These are phyloP conservation scores for Tricholoma matsutake DNA, from an alignment of 768 basidiomycete species.

Conservation along the genomic window DNA sequence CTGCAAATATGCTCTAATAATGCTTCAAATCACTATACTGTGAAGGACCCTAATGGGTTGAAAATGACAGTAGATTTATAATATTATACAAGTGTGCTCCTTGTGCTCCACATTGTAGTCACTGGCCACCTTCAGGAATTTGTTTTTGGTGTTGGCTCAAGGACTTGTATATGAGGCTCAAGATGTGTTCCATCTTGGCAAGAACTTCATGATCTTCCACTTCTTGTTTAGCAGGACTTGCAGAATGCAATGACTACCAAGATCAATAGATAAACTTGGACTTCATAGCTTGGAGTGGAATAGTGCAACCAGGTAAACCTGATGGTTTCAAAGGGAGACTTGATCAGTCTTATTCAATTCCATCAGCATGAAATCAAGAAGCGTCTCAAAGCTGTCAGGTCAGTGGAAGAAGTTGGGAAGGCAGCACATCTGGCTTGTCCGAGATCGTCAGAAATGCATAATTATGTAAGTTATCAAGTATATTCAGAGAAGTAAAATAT, in stretches of 20 bases:
- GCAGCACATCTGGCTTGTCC: too few relatives aligned
- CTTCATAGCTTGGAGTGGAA: slow-evolving; percentile 94
- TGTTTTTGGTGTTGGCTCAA: slow-evolving; percentile 97
- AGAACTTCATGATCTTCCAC: slow-evolving; percentile 95
- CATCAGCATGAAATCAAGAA: too few relatives aligned
- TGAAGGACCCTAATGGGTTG: too few relatives aligned
- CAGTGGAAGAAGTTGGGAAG: too few relatives aligned
- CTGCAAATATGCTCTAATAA: too few relatives aligned
- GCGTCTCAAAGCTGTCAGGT: too few relatives aligned
- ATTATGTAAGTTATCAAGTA: too few relatives aligned
- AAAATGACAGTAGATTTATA: too few relatives aligned
- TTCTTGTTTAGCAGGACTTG: slow-evolving; percentile 98
- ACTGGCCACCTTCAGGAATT: slow-evolving; percentile 99
- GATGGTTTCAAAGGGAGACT: slow-evolving; percentile 7
- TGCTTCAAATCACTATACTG: too few relatives aligned
- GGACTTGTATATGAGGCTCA: slow-evolving; percentile 99
- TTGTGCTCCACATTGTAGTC: slow-evolving; percentile 49
- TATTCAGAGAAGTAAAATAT: too few relatives aligned
- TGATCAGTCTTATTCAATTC: slow-evolving; percentile 30
- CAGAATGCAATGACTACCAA: slow-evolving; percentile 99
- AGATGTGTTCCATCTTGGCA: slow-evolving; percentile 98
- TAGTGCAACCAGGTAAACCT: slow-evolving; percentile 75
- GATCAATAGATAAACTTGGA: slow-evolving; percentile 98
- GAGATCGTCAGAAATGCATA: too few relatives aligned
- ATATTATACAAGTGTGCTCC: slow-evolving; percentile 17